Conservation (phyloP, 805 yeast species). For the Metschnikowia arizonensis region DNA sequence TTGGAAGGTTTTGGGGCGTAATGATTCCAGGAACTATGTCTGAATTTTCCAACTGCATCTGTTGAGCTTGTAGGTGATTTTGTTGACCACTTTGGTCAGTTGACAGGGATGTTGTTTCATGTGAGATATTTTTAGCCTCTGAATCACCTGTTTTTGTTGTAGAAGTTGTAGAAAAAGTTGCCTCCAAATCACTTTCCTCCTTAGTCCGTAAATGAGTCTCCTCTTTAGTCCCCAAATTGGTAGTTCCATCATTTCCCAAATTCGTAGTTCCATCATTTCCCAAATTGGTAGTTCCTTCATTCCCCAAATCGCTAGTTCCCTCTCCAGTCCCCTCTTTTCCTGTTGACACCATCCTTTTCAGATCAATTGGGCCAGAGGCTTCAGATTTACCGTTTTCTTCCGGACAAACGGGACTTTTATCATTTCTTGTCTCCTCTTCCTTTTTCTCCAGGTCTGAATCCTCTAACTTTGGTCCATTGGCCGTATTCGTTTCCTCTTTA, state of each 20-base stretch:
- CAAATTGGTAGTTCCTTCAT: too few species aligned
- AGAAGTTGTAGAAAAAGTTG: too few species aligned
- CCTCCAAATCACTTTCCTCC: too few species aligned
- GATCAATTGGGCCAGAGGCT: not conserved
- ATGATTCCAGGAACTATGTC: not conserved
- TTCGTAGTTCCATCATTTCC: too few species aligned
- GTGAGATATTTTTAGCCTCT: too few species aligned
- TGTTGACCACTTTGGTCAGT: not conserved
- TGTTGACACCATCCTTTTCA: not conserved
- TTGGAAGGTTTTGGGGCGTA: not conserved
- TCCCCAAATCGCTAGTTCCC: not conserved
- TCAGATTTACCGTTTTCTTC: constrained; percentile 2
- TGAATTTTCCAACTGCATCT: not conserved
- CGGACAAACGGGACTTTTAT: not conserved
- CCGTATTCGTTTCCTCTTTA: not conserved
- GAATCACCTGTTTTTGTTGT: too few species aligned
- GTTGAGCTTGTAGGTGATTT: not conserved
- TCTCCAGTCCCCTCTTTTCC: not conserved
- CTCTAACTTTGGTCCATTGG: not conserved
- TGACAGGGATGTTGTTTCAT: not conserved
- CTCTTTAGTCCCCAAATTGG: too few species aligned
- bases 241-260: too few species aligned
- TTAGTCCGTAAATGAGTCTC: too few species aligned
- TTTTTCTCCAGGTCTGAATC: not conserved
- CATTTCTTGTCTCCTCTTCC: not conserved